A percentile compares a stretch with the other conserved stretches of the same genome.
Conservation (phyloP, 768 basidiomycete species). For the Rhodotorula diobovata region DNA sequence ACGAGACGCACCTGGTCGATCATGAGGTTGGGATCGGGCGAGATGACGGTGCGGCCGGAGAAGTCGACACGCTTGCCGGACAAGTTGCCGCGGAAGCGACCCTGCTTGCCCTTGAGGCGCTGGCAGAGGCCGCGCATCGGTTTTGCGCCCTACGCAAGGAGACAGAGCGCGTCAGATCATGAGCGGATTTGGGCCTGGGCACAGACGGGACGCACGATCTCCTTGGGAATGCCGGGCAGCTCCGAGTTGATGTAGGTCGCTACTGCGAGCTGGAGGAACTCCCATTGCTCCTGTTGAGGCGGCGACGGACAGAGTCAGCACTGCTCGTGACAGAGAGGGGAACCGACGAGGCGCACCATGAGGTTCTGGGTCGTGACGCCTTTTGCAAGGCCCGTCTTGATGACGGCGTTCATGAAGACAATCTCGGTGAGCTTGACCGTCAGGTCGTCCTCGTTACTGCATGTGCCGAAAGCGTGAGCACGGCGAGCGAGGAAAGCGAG, state of each 20-base stretch:
- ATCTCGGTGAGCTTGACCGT: conserved; percentile 97
- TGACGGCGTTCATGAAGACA: conserved; percentile 84
- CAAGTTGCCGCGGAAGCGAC: conserved; percentile 94
- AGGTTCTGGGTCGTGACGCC: conserved; percentile 82
- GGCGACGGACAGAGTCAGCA: neutral
- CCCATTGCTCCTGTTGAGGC: conserved; percentile 82
- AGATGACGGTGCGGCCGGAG: conserved; percentile 95
- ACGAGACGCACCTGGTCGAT: conserved; percentile 71
- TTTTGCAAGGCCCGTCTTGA: conserved; percentile 81
- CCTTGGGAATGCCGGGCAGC: conserved; percentile 70
- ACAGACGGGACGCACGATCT: conserved; percentile 22
- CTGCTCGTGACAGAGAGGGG: neutral
- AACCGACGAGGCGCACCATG: conserved; percentile 60
- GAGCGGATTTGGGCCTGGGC: neutral
- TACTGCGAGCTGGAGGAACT: conserved; percentile 86
- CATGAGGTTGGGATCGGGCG: conserved; percentile 95
- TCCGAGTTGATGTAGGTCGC: conserved; percentile 99
- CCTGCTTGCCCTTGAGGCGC: conserved; percentile 96
- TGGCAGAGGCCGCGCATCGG: conserved; percentile 97
- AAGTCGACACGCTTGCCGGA: conserved; percentile 99
- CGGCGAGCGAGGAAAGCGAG: neutral
- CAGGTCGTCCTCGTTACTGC: conserved; percentile 92
- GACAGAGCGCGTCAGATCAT: neutral
- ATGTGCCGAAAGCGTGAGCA: neutral
- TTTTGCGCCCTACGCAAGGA: conserved; percentile 60